Evolutionary conservation across 2,329 filamentous ascomycete genomes (phyloP).

Genomic region (Epicoccum nigrum): DNA sequence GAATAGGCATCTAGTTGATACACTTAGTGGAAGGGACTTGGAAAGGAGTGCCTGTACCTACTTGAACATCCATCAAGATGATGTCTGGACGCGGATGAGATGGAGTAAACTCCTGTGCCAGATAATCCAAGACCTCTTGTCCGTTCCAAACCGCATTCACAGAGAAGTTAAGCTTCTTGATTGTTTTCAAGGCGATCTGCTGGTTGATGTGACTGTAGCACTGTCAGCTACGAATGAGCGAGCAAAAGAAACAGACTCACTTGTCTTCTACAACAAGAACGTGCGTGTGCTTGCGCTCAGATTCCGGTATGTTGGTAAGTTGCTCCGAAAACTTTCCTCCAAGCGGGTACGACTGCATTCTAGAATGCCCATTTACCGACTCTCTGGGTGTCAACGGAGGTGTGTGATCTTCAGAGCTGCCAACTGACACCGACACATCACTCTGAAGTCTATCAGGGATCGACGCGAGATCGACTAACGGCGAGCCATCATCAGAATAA

Average conservation of each 20-base stretch:
- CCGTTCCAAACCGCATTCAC: conserved; percentile 78
- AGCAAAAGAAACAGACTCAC: conserved; percentile 52
- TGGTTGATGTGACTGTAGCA: conserved; percentile 64
- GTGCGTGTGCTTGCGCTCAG: conserved; percentile 68
- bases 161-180: conserved; percentile 73
- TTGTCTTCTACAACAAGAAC: conserved; percentile 85
- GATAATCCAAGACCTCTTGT: conserved; percentile 77
- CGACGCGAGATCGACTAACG: conserved; percentile 66
- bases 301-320: conserved; percentile 56
- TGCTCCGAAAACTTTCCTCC: conserved; percentile 36
- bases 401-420: conserved; percentile 67
- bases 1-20: conserved; percentile 57
- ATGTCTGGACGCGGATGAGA: conserved; percentile 69
- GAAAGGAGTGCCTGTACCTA: conserved; percentile 54
- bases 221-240: conserved; percentile 1
- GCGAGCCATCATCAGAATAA: conserved; percentile 55
- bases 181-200: conserved; percentile 77
- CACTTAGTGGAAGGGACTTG: conserved; percentile 30
- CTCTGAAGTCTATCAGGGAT: conserved; percentile 70
- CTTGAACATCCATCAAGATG: conserved; percentile 80
- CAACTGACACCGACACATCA: conserved; percentile 65
- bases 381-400: conserved; percentile 48
- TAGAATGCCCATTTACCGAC: conserved; percentile 24
- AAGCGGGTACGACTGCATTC: conserved; percentile 32
- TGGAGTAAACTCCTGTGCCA: conserved; percentile 59